Evolutionary conservation across 257 asterid genomes (phyloP).

Genomic region (Echium plantagineum): DNA sequence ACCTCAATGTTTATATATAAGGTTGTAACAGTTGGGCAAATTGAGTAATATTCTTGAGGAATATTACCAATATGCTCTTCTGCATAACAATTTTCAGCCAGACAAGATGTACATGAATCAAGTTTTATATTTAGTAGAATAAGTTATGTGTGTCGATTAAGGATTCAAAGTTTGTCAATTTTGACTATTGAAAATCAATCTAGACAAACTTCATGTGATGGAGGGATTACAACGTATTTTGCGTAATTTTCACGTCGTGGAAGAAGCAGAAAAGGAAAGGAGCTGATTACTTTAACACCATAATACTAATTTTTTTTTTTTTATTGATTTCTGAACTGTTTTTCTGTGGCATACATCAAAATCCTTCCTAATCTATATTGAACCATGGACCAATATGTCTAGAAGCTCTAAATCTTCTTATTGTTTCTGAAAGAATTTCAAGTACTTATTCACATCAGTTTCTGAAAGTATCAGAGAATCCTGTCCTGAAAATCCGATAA

Average conservation of each 20-base stretch:
- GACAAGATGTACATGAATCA: neutral
- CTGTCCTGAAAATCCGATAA: too few species aligned
- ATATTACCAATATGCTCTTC: slow-evolving; percentile 44
- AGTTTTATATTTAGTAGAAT: too few species aligned
- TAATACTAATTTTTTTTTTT: too few species aligned
- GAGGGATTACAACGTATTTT: too few species aligned
- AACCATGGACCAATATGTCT: neutral
- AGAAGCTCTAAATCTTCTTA: neutral
- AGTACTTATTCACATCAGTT: neutral
- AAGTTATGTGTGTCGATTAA: neutral
- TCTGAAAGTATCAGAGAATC: too few species aligned
- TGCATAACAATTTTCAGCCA: neutral
- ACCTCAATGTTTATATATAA: neutral
- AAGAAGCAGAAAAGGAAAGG: too few species aligned
- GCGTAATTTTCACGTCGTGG: too few species aligned
- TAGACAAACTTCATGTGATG: too few species aligned
- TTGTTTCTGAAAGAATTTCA: neutral
- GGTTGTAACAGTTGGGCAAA: slow-evolving; percentile 3
- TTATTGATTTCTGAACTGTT: neutral
- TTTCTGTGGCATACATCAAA: neutral
- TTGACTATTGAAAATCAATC: too few species aligned
- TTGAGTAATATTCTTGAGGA: slow-evolving; percentile 39
- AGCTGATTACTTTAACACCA: too few species aligned
- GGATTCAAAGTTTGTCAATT: too few species aligned
- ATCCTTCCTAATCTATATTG: neutral